A percentile compares a stretch with the other conserved stretches of the same genome.
Evolutionary conservation across 371 early-diverging fungal species (phyloP).

Genomic region (Syncephalastrum contaminatum): DNA sequence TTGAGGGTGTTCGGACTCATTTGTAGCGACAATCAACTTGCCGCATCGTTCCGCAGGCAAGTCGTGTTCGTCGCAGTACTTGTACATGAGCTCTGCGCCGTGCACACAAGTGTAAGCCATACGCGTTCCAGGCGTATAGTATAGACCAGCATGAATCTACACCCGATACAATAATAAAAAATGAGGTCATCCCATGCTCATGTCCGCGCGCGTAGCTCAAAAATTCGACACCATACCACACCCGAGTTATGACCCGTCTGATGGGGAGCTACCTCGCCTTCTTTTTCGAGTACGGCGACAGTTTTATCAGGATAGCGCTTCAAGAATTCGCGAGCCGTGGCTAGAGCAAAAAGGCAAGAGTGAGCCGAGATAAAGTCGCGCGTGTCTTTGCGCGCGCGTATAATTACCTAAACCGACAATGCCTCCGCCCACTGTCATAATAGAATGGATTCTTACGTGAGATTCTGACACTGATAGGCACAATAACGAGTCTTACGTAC

Average conservation of each 20-base stretch:
- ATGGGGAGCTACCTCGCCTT: conserved; percentile 43
- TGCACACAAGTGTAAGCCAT: conserved; percentile 50
- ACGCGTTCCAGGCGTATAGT: conserved; percentile 44
- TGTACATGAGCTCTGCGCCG: conserved; percentile 48
- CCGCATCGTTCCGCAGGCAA: conserved; percentile 48
- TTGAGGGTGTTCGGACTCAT: conserved; percentile 36
- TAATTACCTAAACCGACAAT: conserved; percentile 35
- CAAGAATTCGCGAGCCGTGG: conserved; percentile 46
- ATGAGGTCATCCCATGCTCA: neutral
- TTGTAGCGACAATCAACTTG: conserved; percentile 45
- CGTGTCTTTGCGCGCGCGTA: no score
- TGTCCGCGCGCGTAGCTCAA: neutral
- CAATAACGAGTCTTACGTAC: conserved; percentile 5
- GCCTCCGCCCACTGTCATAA: conserved; percentile 39
- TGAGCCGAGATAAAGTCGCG: no score
- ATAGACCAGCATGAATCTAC: conserved; percentile 49
- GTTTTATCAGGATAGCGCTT: conserved; percentile 42
- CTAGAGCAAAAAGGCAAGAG: neutral
- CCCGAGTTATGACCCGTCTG: conserved; percentile 51
- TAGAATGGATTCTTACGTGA: neutral
- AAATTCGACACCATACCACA: conserved; percentile 18
- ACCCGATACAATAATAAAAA: neutral
- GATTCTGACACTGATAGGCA: neutral
- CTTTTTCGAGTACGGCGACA: conserved; percentile 44
- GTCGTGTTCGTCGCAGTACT: conserved; percentile 44